Base-by-base conservation (phyloP, 805 yeast genomes). In the Saccharomycopsis malanga region DNA sequence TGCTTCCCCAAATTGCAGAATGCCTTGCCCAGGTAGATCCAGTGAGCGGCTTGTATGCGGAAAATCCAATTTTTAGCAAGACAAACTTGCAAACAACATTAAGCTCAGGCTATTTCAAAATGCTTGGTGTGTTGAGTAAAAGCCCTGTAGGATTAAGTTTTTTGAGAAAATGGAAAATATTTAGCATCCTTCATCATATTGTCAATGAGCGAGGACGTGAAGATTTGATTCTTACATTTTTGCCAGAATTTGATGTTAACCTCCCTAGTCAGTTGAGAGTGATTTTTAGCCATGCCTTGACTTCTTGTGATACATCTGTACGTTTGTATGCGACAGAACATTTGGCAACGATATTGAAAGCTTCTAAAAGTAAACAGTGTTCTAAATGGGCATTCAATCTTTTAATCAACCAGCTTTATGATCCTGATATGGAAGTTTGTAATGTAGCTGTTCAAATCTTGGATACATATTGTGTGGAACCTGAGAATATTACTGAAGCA, bases 1-100 rank as follows among this genome's bases (percentile, higher is more conserved):
- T 89, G 5, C 62, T 91, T 30, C 85, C 95, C 1, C 98, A 91
- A 60, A 72, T 91, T 44, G 88, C 95, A 0, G 96, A 93, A 56
- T 81, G 94, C 43, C 68, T 91, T 36, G 93, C 93, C 0, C 95
- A 86, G 61, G 67, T 86, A 18, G 94, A 85, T 57, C 91, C 91
- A 0, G 72, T 69, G 59, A 81, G 88, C 58, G 94, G 94, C 0
- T 74, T 87, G 27, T 65, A 72, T 3, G 79, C 93, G 0, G 65
- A 74, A 1, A 91, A 83, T 41, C 93, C 95, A 12, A 73, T 91
- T 2, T 77, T 91, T 47, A 77, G 87, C 1, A 71, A 69, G 36
- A 65, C 64, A 2, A 66, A 85, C 32, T 62, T 91, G 39, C 76
- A 76, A 34, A 68, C 71, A 0, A 85, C 95, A 2, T 60, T 85